Evolutionary conservation across 2,329 filamentous ascomycete species (phyloP).

Genomic region (Ploettnerulaceae sp.): DNA sequence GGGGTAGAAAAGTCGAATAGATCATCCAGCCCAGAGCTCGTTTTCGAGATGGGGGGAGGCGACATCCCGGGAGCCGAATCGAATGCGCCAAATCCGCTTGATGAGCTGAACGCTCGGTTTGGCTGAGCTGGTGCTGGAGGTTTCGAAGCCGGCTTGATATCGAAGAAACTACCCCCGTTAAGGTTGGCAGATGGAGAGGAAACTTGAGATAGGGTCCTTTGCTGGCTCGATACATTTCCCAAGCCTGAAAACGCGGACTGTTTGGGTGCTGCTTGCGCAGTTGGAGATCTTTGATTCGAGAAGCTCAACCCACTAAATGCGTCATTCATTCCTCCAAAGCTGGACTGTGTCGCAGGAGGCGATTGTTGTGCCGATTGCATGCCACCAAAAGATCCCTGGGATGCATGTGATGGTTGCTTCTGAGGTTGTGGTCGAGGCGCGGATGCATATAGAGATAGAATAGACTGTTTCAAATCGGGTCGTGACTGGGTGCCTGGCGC

Average conservation of each 20-base stretch:
- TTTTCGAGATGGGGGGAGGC: conserved; percentile 36
- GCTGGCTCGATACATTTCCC: conserved; percentile 38
- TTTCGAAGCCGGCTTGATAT: conserved; percentile 66
- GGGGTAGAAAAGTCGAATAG: conserved; percentile 71
- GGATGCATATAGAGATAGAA: conserved; percentile 88
- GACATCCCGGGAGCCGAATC: conserved; percentile 40
- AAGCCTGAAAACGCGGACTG: conserved; percentile 46
- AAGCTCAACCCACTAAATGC: conserved; percentile 73
- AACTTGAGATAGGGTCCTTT: conserved; percentile 38
- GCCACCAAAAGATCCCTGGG: conserved; percentile 61
- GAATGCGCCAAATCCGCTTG: conserved; percentile 60
- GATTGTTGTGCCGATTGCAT: conserved; percentile 54
- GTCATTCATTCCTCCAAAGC: conserved; percentile 60
- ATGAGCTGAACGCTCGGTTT: conserved; percentile 48
- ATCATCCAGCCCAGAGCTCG: conserved; percentile 62
- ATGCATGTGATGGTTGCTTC: conserved; percentile 48
- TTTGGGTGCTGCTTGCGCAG: conserved; percentile 37
- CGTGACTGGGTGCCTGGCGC: conserved; percentile 64
- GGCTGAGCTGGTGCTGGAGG: conserved; percentile 38
- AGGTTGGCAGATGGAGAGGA: conserved; percentile 43
- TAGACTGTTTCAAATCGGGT: conserved; percentile 94
- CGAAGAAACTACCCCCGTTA: conserved; percentile 75
- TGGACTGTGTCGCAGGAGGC: conserved; percentile 33
- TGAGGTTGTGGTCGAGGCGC: conserved; percentile 69
- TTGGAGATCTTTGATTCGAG: conserved; percentile 42